Conservation (phyloP, 2,329 filamentous ascomycete species). For the Exophiala spinifera region DNA sequence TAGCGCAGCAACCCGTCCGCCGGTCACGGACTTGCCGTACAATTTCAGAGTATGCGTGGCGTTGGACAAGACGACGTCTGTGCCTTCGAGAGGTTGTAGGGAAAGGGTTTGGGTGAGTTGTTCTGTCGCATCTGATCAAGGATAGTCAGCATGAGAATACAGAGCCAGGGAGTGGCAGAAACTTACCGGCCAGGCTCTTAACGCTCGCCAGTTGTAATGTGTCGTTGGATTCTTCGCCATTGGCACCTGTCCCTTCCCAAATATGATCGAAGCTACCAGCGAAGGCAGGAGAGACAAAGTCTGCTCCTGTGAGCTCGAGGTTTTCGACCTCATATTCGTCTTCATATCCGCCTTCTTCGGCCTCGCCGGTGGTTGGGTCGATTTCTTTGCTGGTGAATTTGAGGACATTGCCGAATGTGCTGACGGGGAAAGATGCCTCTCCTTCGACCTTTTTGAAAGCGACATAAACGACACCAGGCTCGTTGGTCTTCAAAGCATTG, state of each 20-base stretch:
- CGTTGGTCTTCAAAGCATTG: constrained; percentile 75
- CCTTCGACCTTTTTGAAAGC: constrained; percentile 83
- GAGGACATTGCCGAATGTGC: constrained; percentile 84
- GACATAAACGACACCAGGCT: constrained; percentile 91
- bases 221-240: constrained; percentile 85
- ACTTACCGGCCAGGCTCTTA: constrained; percentile 87
- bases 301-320: constrained; percentile 82
- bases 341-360: constrained; percentile 88
- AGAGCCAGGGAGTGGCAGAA: constrained; percentile 7
- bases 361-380: constrained; percentile 87
- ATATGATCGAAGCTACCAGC: constrained; percentile 93
- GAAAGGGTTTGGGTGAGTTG: constrained; percentile 82
- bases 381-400: constrained; percentile 99
- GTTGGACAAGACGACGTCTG: constrained; percentile 81
- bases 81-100: constrained; percentile 89
- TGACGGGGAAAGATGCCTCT: constrained; percentile 69
- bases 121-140: constrained; percentile 77
- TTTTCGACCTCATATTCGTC: constrained; percentile 98
- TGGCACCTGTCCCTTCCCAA: constrained; percentile 89
- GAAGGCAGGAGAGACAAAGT: constrained; percentile 91
- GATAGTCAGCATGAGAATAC: constrained; percentile 17
- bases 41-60: constrained; percentile 93
- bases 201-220: constrained; percentile 82
- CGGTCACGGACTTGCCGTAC: constrained; percentile 89
- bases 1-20: constrained; percentile 80